Base-by-base conservation (phyloP, 192 early-diverging fungal genomes). In the Gonapodya prolifera region DNA sequence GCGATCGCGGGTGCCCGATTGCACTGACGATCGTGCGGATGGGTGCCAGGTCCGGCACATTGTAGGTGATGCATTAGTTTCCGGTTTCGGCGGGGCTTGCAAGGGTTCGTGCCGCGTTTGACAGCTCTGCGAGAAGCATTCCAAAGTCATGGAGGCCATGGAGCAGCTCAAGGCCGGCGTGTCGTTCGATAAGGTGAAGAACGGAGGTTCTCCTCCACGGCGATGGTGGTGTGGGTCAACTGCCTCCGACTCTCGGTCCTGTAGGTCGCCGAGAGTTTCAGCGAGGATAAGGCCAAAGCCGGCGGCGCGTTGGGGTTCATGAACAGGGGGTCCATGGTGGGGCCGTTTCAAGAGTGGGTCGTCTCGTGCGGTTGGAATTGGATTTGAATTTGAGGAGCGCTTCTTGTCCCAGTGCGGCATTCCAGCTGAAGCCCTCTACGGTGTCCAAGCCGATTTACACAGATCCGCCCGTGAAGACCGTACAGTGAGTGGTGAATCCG, bases 301-400 rank as follows among this genome's bases (percentile, higher is more conserved):
- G 94, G 94, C 69, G 92, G 94, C 77, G 86, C 83, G 17, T 82
- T 95, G n/a, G 94, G 94, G 23, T 89, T 91, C 89, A 90, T 90
- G 90, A 82, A 77, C 2, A 86, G 94, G 36, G 93, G 91, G 35
- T 85, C 86, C 31, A 89, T 89, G 89, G 92, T 92, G 0, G 92
- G 89, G 0, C 80, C 87, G 0, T 95, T 95, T 80, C 92, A 94
- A 80, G 89, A 92, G 45, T 61, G 23, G 23, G 45, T 61, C 45
- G 23, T 16, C n/a, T n/a, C n/a, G n/a, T n/a, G n/a, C n/a, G n/a
- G n/a, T n/a, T n/a, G n/a, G n/a, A n/a, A n/a, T n/a, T n/a, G n/a
- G n/a, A n/a, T n/a, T n/a, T n/a, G n/a, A n/a, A n/a, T n/a, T n/a
- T n/a, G n/a, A n/a, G n/a, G n/a, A n/a, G n/a, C n/a, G n/a, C n/a